Percentiles rank a stretch among this genome's conserved stretches.
phyloP scores from a whole-genome alignment of 2,329 filamentous ascomycete species.

The Xylaria sp. region DNA sequence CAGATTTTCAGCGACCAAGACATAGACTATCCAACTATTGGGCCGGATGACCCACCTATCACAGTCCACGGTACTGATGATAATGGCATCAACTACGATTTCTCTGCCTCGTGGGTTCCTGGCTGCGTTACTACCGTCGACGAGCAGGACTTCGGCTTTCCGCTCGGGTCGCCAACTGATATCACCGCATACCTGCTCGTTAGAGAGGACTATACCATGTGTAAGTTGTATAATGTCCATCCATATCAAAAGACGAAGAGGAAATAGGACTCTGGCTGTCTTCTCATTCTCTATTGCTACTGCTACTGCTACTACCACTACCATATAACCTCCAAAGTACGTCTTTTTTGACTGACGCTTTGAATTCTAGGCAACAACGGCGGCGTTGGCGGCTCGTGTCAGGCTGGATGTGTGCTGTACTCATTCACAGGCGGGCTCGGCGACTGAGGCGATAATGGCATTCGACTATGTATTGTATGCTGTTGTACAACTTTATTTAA shows the following conservation, averaged over 20 bases:
- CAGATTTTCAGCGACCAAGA: conserved; percentile 18
- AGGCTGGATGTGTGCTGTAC: conserved; percentile 30
- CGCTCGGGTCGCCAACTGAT: conserved; percentile 31
- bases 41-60: conserved; percentile 1
- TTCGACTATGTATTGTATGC: too few relatives aligned
- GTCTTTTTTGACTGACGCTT: neutral
- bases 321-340: too few relatives aligned
- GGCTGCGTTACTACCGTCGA: conserved; percentile 37
- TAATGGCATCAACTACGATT: conserved; percentile 39
- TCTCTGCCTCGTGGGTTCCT: conserved; percentile 31
- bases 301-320: too few relatives aligned
- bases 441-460: too few relatives aligned
- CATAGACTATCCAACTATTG: neutral
- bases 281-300: neutral
- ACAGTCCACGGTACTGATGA: conserved; percentile 19
- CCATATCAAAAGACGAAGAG: neutral
- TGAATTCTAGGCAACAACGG: conserved; percentile 30
- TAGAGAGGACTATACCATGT: conserved; percentile 41
- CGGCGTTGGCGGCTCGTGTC: conserved; percentile 27
- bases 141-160: conserved; percentile 36
- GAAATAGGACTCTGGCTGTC: neutral
- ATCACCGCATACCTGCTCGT: conserved; percentile 40
- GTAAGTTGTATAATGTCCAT: conserved; percentile 27
- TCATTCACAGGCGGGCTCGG: conserved; percentile 18
- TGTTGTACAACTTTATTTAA: too few relatives aligned